phyloP scores from a whole-genome alignment of 306 rosid genomes.

The Corylus avellana region DNA sequence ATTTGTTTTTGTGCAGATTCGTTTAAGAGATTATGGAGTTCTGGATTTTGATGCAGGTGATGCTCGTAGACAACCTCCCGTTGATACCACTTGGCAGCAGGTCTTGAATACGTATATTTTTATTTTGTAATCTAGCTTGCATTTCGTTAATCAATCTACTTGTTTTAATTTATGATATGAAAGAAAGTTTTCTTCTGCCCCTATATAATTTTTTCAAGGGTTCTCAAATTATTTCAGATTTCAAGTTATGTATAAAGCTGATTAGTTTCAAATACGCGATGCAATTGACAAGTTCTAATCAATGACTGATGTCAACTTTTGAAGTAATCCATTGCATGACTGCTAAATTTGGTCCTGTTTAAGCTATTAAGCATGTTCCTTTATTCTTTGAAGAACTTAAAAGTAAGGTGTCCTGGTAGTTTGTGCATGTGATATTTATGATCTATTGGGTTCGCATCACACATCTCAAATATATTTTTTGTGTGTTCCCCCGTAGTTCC shows the following conservation, averaged over 20 bases:
- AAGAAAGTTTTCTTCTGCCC: background rate
- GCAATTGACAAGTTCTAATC: background rate
- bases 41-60: slow-evolving; percentile 94
- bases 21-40: slow-evolving; percentile 92
- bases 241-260: background rate
- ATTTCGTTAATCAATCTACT: slow-evolving; percentile 11
- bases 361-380: too few species aligned
- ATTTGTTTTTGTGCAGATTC: slow-evolving; percentile 61
- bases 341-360: background rate
- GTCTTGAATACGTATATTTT: slow-evolving; percentile 41
- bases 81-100: slow-evolving; percentile 99
- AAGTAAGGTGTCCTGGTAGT: background rate
- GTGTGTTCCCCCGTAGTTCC: too few species aligned
- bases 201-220: background rate
- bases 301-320: background rate
- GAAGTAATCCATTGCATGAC: background rate
- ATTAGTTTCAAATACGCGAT: background rate
- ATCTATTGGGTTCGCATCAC: background rate
- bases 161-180: slow-evolving; percentile 5
- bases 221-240: background rate
- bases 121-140: slow-evolving; percentile 10
- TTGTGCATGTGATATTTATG: background rate
- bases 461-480: background rate
- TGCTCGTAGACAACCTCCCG: slow-evolving; percentile 95
- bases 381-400: too few species aligned